Base-by-base conservation (phyloP, 352 stramenopile genomes). In the Pythium rhizo-oryzae region DNA sequence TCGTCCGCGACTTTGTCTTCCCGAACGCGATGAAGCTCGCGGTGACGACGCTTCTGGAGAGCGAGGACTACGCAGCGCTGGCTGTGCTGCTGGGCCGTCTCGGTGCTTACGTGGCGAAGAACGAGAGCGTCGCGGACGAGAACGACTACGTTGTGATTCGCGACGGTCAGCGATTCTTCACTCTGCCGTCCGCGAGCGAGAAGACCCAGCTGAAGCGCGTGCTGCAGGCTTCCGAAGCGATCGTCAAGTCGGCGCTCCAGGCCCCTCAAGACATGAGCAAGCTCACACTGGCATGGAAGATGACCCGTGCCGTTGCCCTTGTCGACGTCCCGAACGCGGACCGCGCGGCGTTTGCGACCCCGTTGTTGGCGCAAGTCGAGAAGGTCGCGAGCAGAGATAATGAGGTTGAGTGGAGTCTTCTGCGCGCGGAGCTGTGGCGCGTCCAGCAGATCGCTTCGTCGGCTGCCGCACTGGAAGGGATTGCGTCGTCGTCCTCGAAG, bases 361-460 rank as follows among this genome's bases (percentile, higher is more conserved):
- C 80, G 4, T 28, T 82, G n/a, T 66, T 94, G 25, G 63, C 76
- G 19, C 51, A 49, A 23, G 21, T 67, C 4, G 51, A 35, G 50
- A 65, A 79, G 8, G 54, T 69, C 5, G 50, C 62, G 35, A 19
- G 53, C 11, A 70, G 63, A 4, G 41, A 47, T 2, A 28, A 30
- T 11, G 55, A 7, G 9, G 44, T 60, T 0, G 39, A 35, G 30
- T 68, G 35, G 65, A 60, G 65, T 16, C 67, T 71, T 15, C 43
- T 94, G 8, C 77, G 81, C 35, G 81, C 80, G 25, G 80, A 93
- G 43, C 62, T 94, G 15, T 93, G 86, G 86, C 82, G 85, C n/a
- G 46, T 94, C 18, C 72, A 83, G 37, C 82, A 91, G 59, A 82
- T 91, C 65, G 66, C 61, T 69, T 49, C 67, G 6, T 53, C 57